These are phyloP conservation scores for Phialophora chinensis DNA, from an alignment of 2,329 filamentous ascomycete genomes.

Conservation along the genomic window DNA sequence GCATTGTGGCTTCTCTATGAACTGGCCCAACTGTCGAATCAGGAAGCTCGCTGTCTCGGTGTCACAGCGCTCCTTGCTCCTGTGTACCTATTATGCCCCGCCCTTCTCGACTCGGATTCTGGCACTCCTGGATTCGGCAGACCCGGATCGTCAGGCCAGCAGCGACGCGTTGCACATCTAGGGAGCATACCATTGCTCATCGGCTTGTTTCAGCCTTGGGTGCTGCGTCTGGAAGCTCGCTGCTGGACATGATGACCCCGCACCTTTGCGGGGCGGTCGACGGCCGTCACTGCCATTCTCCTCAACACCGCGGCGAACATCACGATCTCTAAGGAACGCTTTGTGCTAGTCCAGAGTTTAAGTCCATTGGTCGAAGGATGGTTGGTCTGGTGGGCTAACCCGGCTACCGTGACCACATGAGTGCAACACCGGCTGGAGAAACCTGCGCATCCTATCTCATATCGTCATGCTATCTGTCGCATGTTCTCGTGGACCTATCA, in stretches of 20 bases:
- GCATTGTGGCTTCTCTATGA: not conserved
- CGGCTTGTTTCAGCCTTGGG: slow-evolving; percentile 21
- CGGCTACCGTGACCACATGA: not conserved
- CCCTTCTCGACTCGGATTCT: not conserved
- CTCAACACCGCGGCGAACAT: slow-evolving; percentile 8
- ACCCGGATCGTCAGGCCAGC: not conserved
- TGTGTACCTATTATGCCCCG: not conserved
- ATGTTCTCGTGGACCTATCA: slow-evolving; percentile 15
- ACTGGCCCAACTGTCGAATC: slow-evolving; percentile 13
- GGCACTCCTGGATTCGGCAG: not conserved
- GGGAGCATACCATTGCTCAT: not conserved
- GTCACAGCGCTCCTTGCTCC: not conserved
- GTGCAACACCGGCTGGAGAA: slow-evolving; percentile 6
- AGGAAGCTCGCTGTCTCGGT: slow-evolving; percentile 13
- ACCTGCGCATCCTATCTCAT: slow-evolving; percentile 20
- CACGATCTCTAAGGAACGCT: not conserved
- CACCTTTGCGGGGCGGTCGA: slow-evolving; percentile 5
- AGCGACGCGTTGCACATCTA: not conserved
- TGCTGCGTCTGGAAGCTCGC: not conserved
- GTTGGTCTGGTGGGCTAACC: slow-evolving; percentile 7
- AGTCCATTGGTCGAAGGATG: not conserved
- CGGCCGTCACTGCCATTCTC: not conserved
- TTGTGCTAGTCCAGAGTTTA: not conserved
- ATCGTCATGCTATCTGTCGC: slow-evolving; percentile 19
- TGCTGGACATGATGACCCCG: slow-evolving; percentile 8